Conservation (phyloP, 371 early-diverging fungal species). For the Mucor irregularis region DNA sequence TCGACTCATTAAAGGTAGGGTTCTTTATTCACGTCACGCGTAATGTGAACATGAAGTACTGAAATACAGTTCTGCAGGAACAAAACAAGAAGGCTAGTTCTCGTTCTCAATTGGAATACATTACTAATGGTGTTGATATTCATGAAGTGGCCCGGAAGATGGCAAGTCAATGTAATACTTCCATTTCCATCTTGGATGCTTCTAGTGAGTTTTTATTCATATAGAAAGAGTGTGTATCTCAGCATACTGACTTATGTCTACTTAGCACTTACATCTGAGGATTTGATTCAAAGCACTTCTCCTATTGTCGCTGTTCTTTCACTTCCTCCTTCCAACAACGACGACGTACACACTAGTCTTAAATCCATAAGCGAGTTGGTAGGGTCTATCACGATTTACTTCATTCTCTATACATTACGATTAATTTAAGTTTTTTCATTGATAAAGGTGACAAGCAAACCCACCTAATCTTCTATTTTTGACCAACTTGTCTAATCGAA, state of each 20-base stretch:
- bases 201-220: slow-evolving; percentile 22
- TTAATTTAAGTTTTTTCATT: too few relatives aligned
- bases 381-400: too few relatives aligned
- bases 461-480: too few relatives aligned
- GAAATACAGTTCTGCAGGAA: slow-evolving; percentile 18
- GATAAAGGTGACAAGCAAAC: too few relatives aligned
- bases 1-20: slow-evolving; percentile 34
- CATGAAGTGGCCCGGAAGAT: slow-evolving; percentile 30
- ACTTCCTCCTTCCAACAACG: slow-evolving; percentile 29
- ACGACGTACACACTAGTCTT: too few relatives aligned
- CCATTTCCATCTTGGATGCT: slow-evolving; percentile 32
- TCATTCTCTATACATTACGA: too few relatives aligned
- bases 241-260: not conserved
- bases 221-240: not conserved
- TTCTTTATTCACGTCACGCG: not conserved
- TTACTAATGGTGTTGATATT: slow-evolving; percentile 37
- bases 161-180: slow-evolving; percentile 32
- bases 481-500: too few relatives aligned
- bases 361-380: too few relatives aligned
- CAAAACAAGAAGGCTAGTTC: slow-evolving; percentile 27
- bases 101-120: slow-evolving; percentile 39
- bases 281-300: slow-evolving; percentile 14
- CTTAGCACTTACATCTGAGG: slow-evolving; percentile 24
- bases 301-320: slow-evolving; percentile 32
- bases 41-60: not conserved